Evolutionary conservation across 129 eudicot genomes (phyloP).

Genomic region (Gnaphalium uliginosum): DNA sequence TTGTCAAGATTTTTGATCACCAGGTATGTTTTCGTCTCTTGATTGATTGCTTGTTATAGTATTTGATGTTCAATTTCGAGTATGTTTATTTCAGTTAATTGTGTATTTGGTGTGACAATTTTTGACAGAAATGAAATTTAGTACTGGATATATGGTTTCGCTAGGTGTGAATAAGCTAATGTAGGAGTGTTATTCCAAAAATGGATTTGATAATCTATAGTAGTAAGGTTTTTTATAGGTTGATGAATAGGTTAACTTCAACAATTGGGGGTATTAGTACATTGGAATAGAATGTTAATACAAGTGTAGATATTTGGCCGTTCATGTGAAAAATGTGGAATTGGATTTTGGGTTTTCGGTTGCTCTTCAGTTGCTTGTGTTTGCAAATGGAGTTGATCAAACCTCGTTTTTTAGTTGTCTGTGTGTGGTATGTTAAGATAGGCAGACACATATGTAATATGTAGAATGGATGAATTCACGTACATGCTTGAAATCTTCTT

Average conservation of each 20-base stretch:
- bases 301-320: not conserved
- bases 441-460: not conserved
- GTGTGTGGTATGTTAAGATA: not conserved
- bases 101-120: not conserved
- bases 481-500: not conserved
- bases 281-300: not conserved
- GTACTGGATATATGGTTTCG: not conserved
- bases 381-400: not conserved
- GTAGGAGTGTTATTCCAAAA: not conserved
- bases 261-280: not conserved
- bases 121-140: not conserved
- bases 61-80: not conserved
- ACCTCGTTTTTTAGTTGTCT: not conserved
- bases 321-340: not conserved
- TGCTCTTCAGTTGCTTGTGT: not conserved
- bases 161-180: not conserved
- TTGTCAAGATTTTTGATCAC: conserved; percentile 89
- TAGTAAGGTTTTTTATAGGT: no score
- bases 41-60: not conserved
- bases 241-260: no score
- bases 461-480: no score
- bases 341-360: not conserved
- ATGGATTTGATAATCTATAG: no score
- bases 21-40: conserved; percentile 51
- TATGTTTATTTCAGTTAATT: not conserved